Base-by-base conservation (phyloP, 257 asterid species). In the Vinca minor region DNA sequence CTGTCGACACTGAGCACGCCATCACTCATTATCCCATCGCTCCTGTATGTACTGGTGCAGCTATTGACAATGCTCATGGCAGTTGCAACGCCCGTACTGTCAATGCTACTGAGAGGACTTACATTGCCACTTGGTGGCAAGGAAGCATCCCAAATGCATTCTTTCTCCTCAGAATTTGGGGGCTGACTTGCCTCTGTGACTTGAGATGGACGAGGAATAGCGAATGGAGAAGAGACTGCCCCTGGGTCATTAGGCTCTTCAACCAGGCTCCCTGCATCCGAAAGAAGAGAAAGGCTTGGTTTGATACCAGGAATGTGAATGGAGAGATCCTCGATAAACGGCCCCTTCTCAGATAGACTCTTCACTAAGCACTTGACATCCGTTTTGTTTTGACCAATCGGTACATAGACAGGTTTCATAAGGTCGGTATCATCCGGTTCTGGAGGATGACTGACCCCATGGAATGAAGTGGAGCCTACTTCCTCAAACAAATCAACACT, bases 401-500 rank as follows among this genome's bases (percentile, higher is more conserved):
- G 87, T 35, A 90, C 78, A 70, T 73, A 84, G 10, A 90, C 87
- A 7, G 94, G 96, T 69, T 83, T 85, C 93, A 87, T 83, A 18
- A 81, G 74, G 75, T 85, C 89, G 1, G 66, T 53, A 56, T 87
- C 96, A 35, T 81, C 72, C 2, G 95, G 96, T 68, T 87, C 95
- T 5, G 85, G 83, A 21, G 96, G 96, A 59, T 87, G 96, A 63
- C 89, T 87, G 63, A 70, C 96, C 59, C 95, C 96, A 68, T 82
- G 88, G 73, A 90, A 90, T 5, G 95, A 83, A 63, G 85, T 78
- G 36, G 90, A 77, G 54, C 87, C 86, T 59, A 52, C 29, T 38
- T 89, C 94, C 69, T 84, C 96, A 29, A 76, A 66, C 18, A 86
- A 84, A 74, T 83, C 86, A 28, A 63, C 76, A 28, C 75, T 56